These are phyloP conservation scores for Quercus rubra DNA, from an alignment of 306 rosid genomes.

Conservation along the genomic window DNA sequence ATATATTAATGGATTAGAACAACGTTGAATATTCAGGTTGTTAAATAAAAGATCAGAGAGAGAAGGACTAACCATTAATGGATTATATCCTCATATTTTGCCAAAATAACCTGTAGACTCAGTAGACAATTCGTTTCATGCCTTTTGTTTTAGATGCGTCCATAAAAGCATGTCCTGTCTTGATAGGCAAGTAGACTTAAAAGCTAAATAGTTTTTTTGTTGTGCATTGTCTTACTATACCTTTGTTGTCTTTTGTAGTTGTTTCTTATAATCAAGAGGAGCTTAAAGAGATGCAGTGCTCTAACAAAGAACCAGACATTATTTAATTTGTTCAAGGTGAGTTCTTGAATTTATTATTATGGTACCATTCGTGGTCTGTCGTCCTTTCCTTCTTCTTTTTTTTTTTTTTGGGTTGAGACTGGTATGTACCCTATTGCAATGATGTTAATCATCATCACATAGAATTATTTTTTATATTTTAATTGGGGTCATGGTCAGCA, in stretches of 20 bases:
- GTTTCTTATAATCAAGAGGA: constrained; percentile 97
- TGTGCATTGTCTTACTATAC: constrained; percentile 15
- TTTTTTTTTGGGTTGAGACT: too few relatives aligned
- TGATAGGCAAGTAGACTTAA: too few relatives aligned
- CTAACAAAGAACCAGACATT: constrained; percentile 97
- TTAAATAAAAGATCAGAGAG: neutral
- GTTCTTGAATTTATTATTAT: constrained; percentile 14
- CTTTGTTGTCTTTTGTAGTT: constrained; percentile 50
- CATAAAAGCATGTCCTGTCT: neutral
- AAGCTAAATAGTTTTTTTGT: neutral
- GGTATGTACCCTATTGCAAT: neutral
- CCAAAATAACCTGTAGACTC: neutral
- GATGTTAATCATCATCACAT: neutral
- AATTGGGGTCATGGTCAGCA: neutral
- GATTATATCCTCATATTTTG: neutral
- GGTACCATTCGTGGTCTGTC: constrained; percentile 9
- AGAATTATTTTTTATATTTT: neutral
- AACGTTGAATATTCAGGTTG: neutral
- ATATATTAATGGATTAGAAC: neutral
- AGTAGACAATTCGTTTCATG: neutral
- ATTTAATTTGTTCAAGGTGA: constrained; percentile 84
- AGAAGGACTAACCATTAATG: too few relatives aligned
- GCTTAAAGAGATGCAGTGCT: constrained; percentile 96
- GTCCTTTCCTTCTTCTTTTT: too few relatives aligned
- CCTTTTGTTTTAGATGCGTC: neutral